phyloP scores from a whole-genome alignment of 2,329 filamentous ascomycete genomes.

The Talaromyces rugulosus region DNA sequence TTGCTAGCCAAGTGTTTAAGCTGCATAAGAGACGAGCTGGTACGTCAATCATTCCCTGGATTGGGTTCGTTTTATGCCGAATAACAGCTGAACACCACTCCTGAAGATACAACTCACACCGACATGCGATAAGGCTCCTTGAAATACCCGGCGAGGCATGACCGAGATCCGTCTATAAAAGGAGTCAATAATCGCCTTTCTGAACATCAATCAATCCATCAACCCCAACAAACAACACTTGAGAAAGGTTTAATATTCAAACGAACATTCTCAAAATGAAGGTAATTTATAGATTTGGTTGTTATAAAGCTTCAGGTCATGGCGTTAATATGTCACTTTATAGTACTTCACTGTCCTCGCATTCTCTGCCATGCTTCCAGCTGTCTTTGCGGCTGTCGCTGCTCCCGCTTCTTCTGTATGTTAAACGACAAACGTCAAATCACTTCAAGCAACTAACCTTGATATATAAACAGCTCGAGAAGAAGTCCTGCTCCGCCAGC shows the following conservation, averaged over 20 bases:
- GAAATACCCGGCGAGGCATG: not conserved
- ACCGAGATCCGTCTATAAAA: constrained; percentile 4
- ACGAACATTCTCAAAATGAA: not conserved
- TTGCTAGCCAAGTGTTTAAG: not conserved
- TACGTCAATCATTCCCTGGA: not conserved
- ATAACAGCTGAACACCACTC: not conserved
- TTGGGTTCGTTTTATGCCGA: not conserved
- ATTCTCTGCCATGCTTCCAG: not conserved
- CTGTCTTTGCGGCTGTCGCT: not conserved
- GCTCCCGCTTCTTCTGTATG: not conserved
- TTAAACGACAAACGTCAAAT: not conserved
- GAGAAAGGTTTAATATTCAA: not conserved
- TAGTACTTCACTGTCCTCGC: not conserved
- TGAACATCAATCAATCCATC: not conserved
- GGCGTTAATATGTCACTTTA: not conserved
- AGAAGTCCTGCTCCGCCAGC: constrained; percentile 15
- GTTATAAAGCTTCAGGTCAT: not conserved
- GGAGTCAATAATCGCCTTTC: not conserved
- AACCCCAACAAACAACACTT: not conserved
- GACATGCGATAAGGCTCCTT: not conserved
- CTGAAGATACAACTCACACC: not conserved
- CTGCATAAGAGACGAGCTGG: not conserved
- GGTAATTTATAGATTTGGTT: not conserved
- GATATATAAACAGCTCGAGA: constrained; percentile 10
- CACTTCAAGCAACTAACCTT: not conserved